These are phyloP conservation scores for Lunasporangiospora selenospora DNA, from an alignment of 192 early-diverging fungal species.

Conservation along the genomic window DNA sequence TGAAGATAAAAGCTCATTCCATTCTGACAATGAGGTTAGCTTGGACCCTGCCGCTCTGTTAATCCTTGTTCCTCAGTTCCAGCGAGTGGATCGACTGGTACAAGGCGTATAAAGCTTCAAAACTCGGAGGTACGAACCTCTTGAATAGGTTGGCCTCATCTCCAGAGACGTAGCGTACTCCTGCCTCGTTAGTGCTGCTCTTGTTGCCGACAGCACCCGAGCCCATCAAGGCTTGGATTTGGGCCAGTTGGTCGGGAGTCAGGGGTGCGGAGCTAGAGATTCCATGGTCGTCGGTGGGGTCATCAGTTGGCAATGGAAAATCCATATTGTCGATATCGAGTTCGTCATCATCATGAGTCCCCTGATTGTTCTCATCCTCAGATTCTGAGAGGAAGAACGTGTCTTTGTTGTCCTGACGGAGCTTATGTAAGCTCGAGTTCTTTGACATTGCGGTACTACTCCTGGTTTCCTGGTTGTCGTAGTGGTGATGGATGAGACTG, in stretches of 20 bases:
- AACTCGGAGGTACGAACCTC: no score
- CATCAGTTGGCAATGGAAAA: constrained; percentile 52
- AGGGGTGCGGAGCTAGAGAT: constrained; percentile 15
- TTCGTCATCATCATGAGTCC: constrained; percentile 48
- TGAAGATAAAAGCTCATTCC: no score
- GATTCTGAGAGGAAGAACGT: constrained; percentile 51
- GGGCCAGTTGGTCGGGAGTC: constrained; percentile 32
- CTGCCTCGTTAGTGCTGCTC: constrained; percentile 18
- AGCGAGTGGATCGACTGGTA: no score
- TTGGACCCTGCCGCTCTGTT: no score
- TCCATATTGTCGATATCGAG: constrained; percentile 63
- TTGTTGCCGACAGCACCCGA: constrained; percentile 23
- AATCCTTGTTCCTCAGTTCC: no score
- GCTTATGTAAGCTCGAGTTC: constrained; percentile 46
- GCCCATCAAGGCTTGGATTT: constrained; percentile 36
- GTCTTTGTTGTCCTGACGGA: constrained; percentile 51
- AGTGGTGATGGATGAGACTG: background rate
- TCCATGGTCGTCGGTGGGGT: constrained; percentile 4
- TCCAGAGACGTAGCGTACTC: constrained; percentile 31
- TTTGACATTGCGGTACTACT: background rate
- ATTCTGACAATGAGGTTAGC: no score
- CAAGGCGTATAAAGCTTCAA: no score
- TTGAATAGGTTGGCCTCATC: constrained; percentile 47
- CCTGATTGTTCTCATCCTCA: constrained; percentile 16
- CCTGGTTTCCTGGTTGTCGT: background rate